Conservation (phyloP, 2,329 filamentous ascomycete genomes). For the Botrytis elliptica region DNA sequence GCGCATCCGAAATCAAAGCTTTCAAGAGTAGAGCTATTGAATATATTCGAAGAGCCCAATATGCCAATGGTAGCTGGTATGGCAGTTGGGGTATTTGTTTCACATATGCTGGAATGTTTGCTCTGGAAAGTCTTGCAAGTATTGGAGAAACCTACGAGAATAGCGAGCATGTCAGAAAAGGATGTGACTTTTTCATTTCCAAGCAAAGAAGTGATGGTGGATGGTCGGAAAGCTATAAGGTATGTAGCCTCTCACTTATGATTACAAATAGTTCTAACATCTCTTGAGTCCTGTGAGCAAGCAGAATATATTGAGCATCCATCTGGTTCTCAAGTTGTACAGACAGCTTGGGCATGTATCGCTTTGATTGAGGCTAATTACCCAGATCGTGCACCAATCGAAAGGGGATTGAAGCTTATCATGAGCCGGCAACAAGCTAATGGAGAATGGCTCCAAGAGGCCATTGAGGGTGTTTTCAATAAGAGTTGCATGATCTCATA, state of each 20-base stretch:
- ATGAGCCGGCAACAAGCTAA: constrained; percentile 83
- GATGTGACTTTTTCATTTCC: constrained; percentile 81
- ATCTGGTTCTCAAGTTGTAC: constrained; percentile 80
- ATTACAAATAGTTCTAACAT: constrained; percentile 24
- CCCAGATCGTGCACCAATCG: constrained; percentile 69
- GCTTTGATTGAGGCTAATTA: constrained; percentile 80
- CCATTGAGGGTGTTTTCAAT: constrained; percentile 98
- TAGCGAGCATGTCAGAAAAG: constrained; percentile 67
- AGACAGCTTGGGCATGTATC: constrained; percentile 89
- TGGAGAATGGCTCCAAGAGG: constrained; percentile 93
- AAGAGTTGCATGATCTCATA: constrained; percentile 99
- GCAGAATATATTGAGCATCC: constrained; percentile 72
- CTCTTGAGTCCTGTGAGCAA: constrained; percentile 66
- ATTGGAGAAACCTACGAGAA: constrained; percentile 80
- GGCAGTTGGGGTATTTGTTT: constrained; percentile 98
- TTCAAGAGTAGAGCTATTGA: constrained; percentile 73
- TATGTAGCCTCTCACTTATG: constrained; percentile 38
- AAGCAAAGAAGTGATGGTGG: constrained; percentile 87
- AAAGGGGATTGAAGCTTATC: constrained; percentile 73
- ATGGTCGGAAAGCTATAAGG: constrained; percentile 92
- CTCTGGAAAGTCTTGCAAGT: constrained; percentile 78
- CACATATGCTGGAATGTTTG: constrained; percentile 96
- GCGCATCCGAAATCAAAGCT: constrained; percentile 67
- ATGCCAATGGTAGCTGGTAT: constrained; percentile 89
- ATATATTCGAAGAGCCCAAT: constrained; percentile 81